phyloP scores from a whole-genome alignment of 192 early-diverging fungal species.

The Geranomyces variabilis region DNA sequence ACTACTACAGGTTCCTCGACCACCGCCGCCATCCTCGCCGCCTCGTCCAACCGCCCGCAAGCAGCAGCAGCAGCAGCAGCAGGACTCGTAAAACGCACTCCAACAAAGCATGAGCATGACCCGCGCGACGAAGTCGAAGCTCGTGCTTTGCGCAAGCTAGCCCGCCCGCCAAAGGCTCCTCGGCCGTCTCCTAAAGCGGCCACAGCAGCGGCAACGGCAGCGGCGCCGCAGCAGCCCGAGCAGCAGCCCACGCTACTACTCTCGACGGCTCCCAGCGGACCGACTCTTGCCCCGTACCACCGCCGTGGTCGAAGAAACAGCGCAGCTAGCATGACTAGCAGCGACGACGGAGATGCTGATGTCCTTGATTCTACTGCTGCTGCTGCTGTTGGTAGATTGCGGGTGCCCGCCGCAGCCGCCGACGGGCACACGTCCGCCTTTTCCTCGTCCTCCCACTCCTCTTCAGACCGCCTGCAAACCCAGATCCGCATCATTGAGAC shows the following conservation, averaged over 20 bases:
- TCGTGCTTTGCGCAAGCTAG: constrained; percentile 3
- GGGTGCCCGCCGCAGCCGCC: no score
- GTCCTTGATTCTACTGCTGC: no score
- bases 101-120: neutral
- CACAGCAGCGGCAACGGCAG: no score
- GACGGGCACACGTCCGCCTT: neutral
- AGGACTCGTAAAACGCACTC: no score
- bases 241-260: neutral
- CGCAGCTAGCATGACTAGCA: neutral
- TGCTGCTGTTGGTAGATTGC: no score
- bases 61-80: no score
- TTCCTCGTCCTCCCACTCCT: neutral
- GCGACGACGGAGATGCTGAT: neutral
- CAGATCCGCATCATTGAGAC: constrained; percentile 14
- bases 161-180: neutral
- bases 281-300: neutral
- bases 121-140: constrained; percentile 1
- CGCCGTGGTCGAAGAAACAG: neutral
- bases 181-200: neutral
- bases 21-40: no score
- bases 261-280: neutral
- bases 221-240: neutral
- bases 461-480: constrained; percentile 3
- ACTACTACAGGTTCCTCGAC: no score
- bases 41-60: no score